These are phyloP conservation scores for Stemphylium vesicarium DNA, from an alignment of 2,329 filamentous ascomycete species.

Conservation along the genomic window DNA sequence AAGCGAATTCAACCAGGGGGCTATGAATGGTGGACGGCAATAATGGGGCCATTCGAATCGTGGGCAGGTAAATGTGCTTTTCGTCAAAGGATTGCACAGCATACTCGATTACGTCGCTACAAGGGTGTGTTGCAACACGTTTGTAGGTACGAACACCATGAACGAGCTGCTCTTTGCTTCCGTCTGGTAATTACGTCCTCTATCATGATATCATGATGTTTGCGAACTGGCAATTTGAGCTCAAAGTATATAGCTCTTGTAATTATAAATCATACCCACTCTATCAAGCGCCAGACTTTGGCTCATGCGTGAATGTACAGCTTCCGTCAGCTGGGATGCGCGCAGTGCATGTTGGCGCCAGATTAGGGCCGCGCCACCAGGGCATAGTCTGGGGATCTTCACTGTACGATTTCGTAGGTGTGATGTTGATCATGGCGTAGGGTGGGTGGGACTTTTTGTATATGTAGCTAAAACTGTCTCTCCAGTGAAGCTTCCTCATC, in stretches of 20 bases:
- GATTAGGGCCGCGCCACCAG: constrained; percentile 1
- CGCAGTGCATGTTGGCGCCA: neutral
- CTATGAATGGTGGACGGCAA: constrained; percentile 40
- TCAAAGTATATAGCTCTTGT: neutral
- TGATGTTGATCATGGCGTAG: neutral
- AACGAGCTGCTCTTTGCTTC: neutral
- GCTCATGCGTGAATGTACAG: neutral
- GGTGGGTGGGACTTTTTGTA: too few relatives aligned
- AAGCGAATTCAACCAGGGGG: constrained; percentile 43
- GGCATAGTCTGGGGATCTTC: constrained; percentile 1
- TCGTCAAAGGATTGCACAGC: neutral
- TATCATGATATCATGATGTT: neutral
- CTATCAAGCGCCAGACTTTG: neutral
- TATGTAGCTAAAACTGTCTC: neutral
- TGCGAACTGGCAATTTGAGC: neutral
- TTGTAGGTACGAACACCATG: neutral
- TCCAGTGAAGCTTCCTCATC: neutral
- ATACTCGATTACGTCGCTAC: constrained; percentile 2
- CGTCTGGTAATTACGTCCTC: neutral
- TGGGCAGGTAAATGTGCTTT: neutral
- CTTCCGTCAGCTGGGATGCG: neutral
- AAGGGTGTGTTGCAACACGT: neutral
- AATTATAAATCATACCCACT: neutral
- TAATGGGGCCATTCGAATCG: neutral
- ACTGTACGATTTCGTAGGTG: constrained; percentile 8